Conservation (phyloP, 2,329 filamentous ascomycete species). For the Atkinsonella hypoxylon region DNA sequence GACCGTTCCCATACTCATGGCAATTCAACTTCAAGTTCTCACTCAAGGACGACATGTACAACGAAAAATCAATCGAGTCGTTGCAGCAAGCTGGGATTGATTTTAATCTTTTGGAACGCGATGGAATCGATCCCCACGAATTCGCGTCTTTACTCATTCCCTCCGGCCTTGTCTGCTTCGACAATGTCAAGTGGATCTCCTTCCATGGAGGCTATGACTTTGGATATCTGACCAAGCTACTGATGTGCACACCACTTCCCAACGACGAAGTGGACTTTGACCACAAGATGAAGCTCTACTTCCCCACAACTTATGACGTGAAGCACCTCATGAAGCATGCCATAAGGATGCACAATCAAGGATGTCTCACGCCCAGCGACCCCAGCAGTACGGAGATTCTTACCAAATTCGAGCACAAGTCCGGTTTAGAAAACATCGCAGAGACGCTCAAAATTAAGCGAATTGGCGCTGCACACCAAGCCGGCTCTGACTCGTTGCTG, state of each 20-base stretch:
- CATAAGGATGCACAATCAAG: slow-evolving; percentile 54
- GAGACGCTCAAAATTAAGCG: slow-evolving; percentile 87
- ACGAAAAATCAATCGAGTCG: slow-evolving; percentile 86
- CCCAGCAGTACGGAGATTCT: slow-evolving; percentile 60
- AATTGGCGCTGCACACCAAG: slow-evolving; percentile 78
- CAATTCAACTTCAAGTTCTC: slow-evolving; percentile 99
- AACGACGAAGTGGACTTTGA: slow-evolving; percentile 87
- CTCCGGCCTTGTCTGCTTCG: slow-evolving; percentile 78
- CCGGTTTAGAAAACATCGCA: slow-evolving; percentile 83
- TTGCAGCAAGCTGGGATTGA: slow-evolving; percentile 87
- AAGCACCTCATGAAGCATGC: slow-evolving; percentile 95
- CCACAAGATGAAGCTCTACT: slow-evolving; percentile 79
- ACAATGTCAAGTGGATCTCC: slow-evolving; percentile 89
- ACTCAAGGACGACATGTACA: slow-evolving; percentile 93
- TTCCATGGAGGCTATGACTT: slow-evolving; percentile 99
- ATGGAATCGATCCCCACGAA: slow-evolving; percentile 80
- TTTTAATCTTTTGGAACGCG: slow-evolving; percentile 69
- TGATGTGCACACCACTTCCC: slow-evolving; percentile 71
- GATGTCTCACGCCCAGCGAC: slow-evolving; percentile 51
- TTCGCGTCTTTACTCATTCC: slow-evolving; percentile 86
- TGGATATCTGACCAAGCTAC: slow-evolving; percentile 89
- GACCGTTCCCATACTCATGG: slow-evolving; percentile 76
- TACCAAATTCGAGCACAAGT: slow-evolving; percentile 78
- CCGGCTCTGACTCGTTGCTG: slow-evolving; percentile 83
- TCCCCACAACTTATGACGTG: slow-evolving; percentile 87